These are phyloP conservation scores for Oryza australiensis DNA, from an alignment of 176 grass and related monocot genomes.

Conservation along the genomic window DNA sequence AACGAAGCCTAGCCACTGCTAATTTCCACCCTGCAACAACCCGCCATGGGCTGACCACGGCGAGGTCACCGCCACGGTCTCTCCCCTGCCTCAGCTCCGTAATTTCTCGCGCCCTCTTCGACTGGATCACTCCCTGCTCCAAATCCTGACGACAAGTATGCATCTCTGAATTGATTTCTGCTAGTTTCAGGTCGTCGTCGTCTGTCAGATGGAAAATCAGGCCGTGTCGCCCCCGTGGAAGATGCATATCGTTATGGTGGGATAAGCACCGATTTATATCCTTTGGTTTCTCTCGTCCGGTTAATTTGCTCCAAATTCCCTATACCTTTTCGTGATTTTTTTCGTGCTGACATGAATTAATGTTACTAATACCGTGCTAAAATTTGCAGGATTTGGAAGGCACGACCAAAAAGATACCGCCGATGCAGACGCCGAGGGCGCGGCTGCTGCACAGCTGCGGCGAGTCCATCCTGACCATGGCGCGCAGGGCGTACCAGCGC, in stretches of 20 bases:
- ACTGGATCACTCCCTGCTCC: neutral
- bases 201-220: neutral
- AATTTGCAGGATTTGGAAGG: neutral
- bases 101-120: neutral
- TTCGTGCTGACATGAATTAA: neutral
- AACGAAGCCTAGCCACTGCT: neutral
- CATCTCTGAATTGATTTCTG: neutral
- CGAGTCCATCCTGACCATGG: slow-evolving; percentile 11
- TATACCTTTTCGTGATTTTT: too few relatives aligned
- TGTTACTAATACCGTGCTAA: neutral
- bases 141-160: neutral
- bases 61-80: neutral
- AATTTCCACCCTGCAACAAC: neutral
- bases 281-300: neutral
- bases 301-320: too few relatives aligned
- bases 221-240: neutral
- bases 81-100: neutral
- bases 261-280: neutral
- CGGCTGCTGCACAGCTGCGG: slow-evolving; percentile 25
- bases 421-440: neutral
- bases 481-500: slow-evolving; percentile 3
- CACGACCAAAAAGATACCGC: neutral
- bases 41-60: neutral
- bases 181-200: neutral
- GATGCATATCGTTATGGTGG: neutral